Base-by-base conservation (phyloP, 1,284 basidiomycete genomes). In the Mycosarcoma mackinlayi region DNA sequence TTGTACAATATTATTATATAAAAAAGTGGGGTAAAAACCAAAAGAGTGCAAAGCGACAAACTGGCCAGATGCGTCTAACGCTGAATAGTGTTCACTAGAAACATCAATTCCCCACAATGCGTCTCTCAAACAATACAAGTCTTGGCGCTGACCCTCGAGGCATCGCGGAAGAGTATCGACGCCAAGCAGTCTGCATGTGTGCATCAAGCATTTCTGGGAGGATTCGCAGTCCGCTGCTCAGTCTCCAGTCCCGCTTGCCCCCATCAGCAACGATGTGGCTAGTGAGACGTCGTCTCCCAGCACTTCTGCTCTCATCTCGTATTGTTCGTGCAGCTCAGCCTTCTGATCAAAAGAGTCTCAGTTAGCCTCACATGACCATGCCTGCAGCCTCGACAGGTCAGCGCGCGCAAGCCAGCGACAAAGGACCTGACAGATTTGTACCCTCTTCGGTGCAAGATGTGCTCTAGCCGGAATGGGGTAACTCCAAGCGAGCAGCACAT, bases 341-440 rank as follows among this genome's bases (percentile, higher is more conserved):
- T n/a, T n/a, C n/a, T n/a, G n/a, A n/a, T n/a, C n/a, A n/a, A n/a
- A n/a, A n/a, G n/a, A n/a, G n/a, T n/a, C n/a, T n/a, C n/a, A n/a
- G n/a, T n/a, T n/a, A n/a, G 11, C 30, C 25, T 24, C 49, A 51
- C 49, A 51, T 51, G 49, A 51, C 49, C 49, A 19, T 33, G 49
- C 49, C 21, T n/a, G 21, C 40, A 24, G 28, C 39, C 25, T 38
- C 18, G 28, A 18, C 3, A 8, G 18, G 13, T 23, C 5, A 9
- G 25, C 27, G 18, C n/a, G n/a, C 10, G 30, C 30, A 16, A n/a
- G 8, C 34, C 24, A 35, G 38, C 11, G 31, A 14, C 18, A n/a
- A 14, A 13, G 11, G 2, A 16, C 38, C 24, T 39, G 23, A 30
- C 45, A n/a, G 23, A 28, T n/a, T 35, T 54, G 19, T 30, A 25